These are phyloP conservation scores for Phoma herbarum DNA, from an alignment of 2,329 filamentous ascomycete genomes.

Conservation along the genomic window DNA sequence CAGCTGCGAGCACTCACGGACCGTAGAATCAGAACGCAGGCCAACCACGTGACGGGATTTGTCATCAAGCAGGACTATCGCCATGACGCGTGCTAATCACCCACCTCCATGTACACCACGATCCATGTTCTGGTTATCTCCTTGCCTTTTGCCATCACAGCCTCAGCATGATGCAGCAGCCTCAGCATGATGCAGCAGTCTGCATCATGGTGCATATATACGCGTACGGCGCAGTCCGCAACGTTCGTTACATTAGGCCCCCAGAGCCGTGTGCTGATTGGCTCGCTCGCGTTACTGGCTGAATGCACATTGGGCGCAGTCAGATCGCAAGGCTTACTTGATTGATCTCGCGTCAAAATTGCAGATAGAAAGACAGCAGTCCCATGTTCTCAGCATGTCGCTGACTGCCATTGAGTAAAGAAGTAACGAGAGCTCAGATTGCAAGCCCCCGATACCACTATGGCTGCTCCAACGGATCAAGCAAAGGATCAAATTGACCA, in stretches of 20 bases:
- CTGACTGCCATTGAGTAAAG: background rate
- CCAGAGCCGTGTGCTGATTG: background rate
- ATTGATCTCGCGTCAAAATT: background rate
- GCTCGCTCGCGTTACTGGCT: background rate
- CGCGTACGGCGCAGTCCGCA: background rate
- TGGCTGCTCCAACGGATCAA: background rate
- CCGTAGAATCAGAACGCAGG: background rate
- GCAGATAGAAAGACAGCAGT: background rate
- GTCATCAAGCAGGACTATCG: background rate
- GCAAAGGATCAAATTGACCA: background rate
- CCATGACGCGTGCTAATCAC: background rate
- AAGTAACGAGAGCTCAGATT: background rate
- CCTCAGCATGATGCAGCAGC: background rate
- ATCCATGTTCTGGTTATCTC: too few species aligned
- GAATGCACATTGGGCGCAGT: background rate
- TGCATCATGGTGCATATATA: background rate
- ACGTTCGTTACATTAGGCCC: background rate
- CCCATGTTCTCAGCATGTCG: background rate
- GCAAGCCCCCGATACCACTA: background rate
- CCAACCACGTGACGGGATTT: background rate
- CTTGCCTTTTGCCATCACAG: background rate
- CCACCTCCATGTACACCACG: background rate
- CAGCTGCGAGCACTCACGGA: background rate
- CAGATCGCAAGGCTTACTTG: background rate
- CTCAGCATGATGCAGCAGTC: background rate